Evolutionary conservation across 1,284 basidiomycete genomes (phyloP).

Genomic region (Moesziomyces antarcticus): DNA sequence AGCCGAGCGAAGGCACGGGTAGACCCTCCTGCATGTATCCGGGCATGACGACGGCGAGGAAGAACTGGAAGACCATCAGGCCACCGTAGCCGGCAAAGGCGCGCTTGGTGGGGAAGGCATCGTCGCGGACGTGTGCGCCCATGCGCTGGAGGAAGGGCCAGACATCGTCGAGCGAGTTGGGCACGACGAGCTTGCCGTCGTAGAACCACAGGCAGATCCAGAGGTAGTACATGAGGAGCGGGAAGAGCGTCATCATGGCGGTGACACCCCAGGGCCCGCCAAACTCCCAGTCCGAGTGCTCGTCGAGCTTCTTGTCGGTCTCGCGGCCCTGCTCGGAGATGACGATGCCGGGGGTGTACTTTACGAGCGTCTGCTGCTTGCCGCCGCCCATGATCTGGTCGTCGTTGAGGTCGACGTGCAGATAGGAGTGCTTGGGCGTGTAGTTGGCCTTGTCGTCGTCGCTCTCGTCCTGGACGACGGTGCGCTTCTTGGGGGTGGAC

Average conservation of each 20-base stretch:
- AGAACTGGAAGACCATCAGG: slow-evolving; percentile 87
- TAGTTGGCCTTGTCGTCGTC: slow-evolving; percentile 38
- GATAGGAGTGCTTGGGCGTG: slow-evolving; percentile 55
- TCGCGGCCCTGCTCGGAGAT: slow-evolving; percentile 64
- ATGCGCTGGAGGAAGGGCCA: slow-evolving; percentile 83
- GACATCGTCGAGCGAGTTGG: slow-evolving; percentile 78
- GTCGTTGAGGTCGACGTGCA: slow-evolving; percentile 61
- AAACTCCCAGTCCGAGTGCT: slow-evolving; percentile 76
- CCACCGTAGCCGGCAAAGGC: slow-evolving; percentile 79
- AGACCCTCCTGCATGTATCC: slow-evolving; percentile 86
- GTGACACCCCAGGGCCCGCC: slow-evolving; percentile 91
- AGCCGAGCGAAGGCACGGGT: slow-evolving; percentile 70
- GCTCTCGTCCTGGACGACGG: slow-evolving; percentile 32
- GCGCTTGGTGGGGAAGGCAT: slow-evolving; percentile 88
- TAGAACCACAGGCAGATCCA: slow-evolving; percentile 98
- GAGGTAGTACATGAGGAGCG: slow-evolving; percentile 93
- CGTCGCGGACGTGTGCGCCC: slow-evolving; percentile 86
- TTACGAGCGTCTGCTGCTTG: slow-evolving; percentile 57
- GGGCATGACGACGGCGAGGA: slow-evolving; percentile 89
- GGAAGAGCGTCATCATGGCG: slow-evolving; percentile 95
- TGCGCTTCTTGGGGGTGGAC: slow-evolving; percentile 35
- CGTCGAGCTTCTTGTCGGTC: slow-evolving; percentile 65
- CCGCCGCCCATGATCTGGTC: slow-evolving; percentile 65
- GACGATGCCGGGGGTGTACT: slow-evolving; percentile 64
- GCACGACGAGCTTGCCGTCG: slow-evolving; percentile 84